Conservation (phyloP, 345 rosid genomes). For the Arabidopsis suecica region DNA sequence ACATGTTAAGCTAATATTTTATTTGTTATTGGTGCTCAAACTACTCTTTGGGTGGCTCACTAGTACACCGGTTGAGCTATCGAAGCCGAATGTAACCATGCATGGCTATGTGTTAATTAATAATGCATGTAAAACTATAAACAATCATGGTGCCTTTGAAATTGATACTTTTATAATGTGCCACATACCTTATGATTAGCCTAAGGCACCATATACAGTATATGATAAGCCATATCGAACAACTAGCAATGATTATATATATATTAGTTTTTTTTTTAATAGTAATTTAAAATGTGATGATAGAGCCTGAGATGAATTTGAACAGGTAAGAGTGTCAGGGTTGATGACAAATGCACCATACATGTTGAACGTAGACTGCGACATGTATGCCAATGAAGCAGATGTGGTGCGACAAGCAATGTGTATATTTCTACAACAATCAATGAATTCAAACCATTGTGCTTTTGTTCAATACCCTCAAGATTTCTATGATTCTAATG, state of each 20-base stretch:
- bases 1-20: too few relatives aligned
- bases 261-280: background rate
- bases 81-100: too few relatives aligned
- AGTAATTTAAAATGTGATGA: background rate
- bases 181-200: background rate
- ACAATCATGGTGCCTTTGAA: background rate
- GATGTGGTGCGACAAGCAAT: constrained; percentile 55
- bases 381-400: constrained; percentile 68
- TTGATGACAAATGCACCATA: constrained; percentile 72
- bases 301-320: background rate
- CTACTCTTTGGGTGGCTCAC: background rate
- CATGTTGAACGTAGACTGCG: constrained; percentile 84
- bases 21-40: too few relatives aligned
- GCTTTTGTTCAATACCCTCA: constrained; percentile 69
- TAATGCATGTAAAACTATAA: background rate
- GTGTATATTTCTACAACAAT: constrained; percentile 50
- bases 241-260: background rate
- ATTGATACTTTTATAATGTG: background rate
- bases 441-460: constrained; percentile 30
- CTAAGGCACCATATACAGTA: background rate
- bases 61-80: too few relatives aligned
- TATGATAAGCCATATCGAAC: background rate
- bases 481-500: constrained; percentile 48
- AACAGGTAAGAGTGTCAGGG: constrained; percentile 71
- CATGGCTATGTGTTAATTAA: background rate